Evolutionary conservation across 2,329 filamentous ascomycete genomes (phyloP), one percentile per base, ranked within the genome.

Genomic region (Trichoderma lentiforme): DNA sequence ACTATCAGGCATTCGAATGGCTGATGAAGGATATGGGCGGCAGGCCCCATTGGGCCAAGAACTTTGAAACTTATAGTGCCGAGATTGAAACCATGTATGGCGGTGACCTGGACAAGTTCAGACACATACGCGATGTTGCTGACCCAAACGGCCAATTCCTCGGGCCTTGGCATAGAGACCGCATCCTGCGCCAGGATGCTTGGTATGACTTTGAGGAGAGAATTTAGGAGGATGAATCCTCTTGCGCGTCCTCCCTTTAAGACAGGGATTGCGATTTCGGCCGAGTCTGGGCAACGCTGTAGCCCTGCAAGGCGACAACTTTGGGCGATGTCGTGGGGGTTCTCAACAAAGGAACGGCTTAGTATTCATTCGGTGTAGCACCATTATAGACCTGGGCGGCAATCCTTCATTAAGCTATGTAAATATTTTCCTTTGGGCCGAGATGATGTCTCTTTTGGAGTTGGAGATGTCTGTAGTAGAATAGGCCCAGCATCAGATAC

Each of bases 31-130:
- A 97, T 58, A 84, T 97, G 76, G 93, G 92, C 67, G 94, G 92
- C 9, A 88, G 88, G 60, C 94, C 94, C 21, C 94, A 97, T 82
- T 97, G 94, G 93, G 94, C 94, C 8, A 97, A 97, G 86, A 97
- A 97, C 80, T 97, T 97, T 81, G 84, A 86, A 61, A 86, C 87
- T 9, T 85, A 87, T 4, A 86, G 87, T 12, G 77, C 83, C 0
- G 89, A 93, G 34, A 86, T 97, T 57, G 86, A 88, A 72, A 80
- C 81, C 1, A 89, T 93, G 80, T 97, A 96, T 79, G 91, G 91
- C 53, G 80, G 85, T n/a, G 84, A 91, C 62, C 84, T 97, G 72
- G 82, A 85, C 21, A 82, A 88, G 61, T 97, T 92, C 87, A 84
- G 92, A 53, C 83, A 85, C 32, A 86, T 97, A 7, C 87, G 94